Percentiles rank a stretch among this genome's conserved stretches.
phyloP scores from a whole-genome alignment of 2,329 filamentous ascomycete species.

The Grosmannia clavigera region DNA sequence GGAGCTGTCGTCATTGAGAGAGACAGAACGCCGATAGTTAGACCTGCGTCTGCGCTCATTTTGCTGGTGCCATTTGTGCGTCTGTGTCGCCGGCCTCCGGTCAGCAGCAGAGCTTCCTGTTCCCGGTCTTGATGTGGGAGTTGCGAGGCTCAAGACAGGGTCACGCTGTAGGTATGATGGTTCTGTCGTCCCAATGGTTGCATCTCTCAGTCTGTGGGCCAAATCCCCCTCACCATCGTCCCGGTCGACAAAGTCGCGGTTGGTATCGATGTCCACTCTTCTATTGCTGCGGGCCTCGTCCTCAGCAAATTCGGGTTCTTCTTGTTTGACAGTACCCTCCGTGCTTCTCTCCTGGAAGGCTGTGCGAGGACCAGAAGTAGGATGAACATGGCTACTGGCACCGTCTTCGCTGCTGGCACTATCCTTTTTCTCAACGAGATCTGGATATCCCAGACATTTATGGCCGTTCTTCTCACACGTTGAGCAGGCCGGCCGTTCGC shows the following conservation, averaged over 20 bases:
- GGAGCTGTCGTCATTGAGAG: background rate
- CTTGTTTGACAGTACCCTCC: background rate
- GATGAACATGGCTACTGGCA: background rate
- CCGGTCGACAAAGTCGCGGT: background rate
- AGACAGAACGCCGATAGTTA: background rate
- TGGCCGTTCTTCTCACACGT: constrained; percentile 64
- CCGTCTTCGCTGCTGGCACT: background rate
- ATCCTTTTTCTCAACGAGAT: constrained; percentile 32
- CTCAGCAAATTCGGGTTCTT: background rate
- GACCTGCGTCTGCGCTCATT: background rate
- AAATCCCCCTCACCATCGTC: background rate
- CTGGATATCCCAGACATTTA: constrained; percentile 54
- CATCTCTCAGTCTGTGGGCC: too few species aligned
- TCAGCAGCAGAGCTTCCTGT: background rate
- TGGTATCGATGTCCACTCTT: background rate
- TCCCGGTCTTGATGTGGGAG: background rate
- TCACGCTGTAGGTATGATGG: background rate
- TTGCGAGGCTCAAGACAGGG: background rate
- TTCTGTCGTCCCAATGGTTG: background rate
- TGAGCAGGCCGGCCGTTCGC: constrained; percentile 58
- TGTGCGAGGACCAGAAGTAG: background rate
- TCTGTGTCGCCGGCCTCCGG: too few species aligned
- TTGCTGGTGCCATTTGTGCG: background rate
- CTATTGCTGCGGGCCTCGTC: background rate
- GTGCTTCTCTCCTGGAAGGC: background rate